Conservation (phyloP, 2,329 filamentous ascomycete species). For the Fusarium concolor region DNA sequence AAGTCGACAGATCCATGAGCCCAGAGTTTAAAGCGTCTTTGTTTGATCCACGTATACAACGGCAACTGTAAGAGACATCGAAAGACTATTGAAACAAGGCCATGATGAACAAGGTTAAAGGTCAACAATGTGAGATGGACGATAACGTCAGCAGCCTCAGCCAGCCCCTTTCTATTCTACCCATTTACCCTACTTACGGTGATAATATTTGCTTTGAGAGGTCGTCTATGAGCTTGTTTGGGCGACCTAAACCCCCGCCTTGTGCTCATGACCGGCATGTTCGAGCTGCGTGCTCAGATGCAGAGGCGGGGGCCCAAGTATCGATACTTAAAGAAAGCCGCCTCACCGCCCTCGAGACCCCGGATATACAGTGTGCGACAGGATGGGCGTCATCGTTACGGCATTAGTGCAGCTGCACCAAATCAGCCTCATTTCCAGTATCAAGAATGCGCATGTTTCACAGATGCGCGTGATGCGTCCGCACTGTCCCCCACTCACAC, state of each 20-base stretch:
- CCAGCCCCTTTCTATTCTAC: background rate
- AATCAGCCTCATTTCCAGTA: background rate
- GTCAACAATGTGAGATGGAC: background rate
- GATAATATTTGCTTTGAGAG: background rate
- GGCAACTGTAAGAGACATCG: background rate
- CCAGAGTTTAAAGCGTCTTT: background rate
- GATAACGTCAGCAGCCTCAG: slow-evolving; percentile 6
- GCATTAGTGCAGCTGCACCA: background rate
- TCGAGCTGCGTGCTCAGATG: slow-evolving; percentile 34
- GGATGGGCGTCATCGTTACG: slow-evolving; percentile 38
- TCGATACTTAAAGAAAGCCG: slow-evolving; percentile 18
- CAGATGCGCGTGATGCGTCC: slow-evolving; percentile 17
- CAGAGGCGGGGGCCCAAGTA: slow-evolving; percentile 35
- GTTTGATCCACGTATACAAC: slow-evolving; percentile 20
- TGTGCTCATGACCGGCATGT: slow-evolving; percentile 44
- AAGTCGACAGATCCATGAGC: slow-evolving; percentile 34
- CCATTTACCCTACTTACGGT: background rate
- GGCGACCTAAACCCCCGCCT: slow-evolving; percentile 36
- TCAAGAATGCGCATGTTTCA: slow-evolving; percentile 1
- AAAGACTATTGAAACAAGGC: background rate
- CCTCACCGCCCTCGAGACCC: slow-evolving; percentile 26
- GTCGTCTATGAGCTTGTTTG: slow-evolving; percentile 31
- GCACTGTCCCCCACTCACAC: slow-evolving; percentile 37
- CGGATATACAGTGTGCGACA: slow-evolving; percentile 37
- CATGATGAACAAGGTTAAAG: slow-evolving; percentile 2